These are phyloP conservation scores for Mortierella sp. DNA, from an alignment of 371 early-diverging fungal genomes.

Conservation along the genomic window DNA sequence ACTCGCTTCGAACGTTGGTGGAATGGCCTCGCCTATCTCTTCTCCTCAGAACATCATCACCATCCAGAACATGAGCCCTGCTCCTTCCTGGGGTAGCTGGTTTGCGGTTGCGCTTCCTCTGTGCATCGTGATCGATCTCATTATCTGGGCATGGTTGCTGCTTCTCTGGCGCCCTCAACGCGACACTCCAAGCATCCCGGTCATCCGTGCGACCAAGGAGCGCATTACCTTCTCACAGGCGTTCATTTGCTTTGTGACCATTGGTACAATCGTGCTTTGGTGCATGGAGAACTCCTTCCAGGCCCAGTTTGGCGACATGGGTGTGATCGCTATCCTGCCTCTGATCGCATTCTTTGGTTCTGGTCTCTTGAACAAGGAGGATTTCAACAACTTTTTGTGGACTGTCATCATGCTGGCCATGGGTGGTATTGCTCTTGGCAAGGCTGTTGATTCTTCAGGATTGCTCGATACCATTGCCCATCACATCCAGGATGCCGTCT, in stretches of 20 bases:
- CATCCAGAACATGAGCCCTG: conserved; percentile 78
- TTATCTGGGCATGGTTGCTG: conserved; percentile 74
- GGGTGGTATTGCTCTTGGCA: conserved; percentile 88
- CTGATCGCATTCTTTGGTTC: conserved; percentile 84
- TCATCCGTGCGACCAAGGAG: conserved; percentile 66
- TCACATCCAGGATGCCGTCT: conserved; percentile 69
- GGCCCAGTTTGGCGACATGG: conserved; percentile 81
- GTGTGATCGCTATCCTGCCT: conserved; percentile 83
- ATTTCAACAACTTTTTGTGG: conserved; percentile 82
- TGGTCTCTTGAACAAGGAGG: conserved; percentile 83
- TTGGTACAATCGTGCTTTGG: conserved; percentile 80
- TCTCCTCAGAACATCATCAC: conserved; percentile 86
- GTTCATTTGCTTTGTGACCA: conserved; percentile 70
- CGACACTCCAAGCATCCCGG: conserved; percentile 64
- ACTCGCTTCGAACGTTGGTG: conserved; percentile 84
- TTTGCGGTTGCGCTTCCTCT: conserved; percentile 70
- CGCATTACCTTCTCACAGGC: conserved; percentile 70
- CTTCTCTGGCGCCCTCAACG: conserved; percentile 71
- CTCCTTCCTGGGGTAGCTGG: conserved; percentile 78
- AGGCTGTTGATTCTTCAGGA: conserved; percentile 82
- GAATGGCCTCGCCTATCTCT: conserved; percentile 88
- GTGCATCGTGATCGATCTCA: conserved; percentile 69
- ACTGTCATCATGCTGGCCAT: conserved; percentile 88
- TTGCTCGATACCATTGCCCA: conserved; percentile 78
- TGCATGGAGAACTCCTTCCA: conserved; percentile 74